Percentiles rank a stretch among this genome's conserved stretches.
Conservation (phyloP, 768 basidiomycete genomes). For the Mycena rebaudengoi region DNA sequence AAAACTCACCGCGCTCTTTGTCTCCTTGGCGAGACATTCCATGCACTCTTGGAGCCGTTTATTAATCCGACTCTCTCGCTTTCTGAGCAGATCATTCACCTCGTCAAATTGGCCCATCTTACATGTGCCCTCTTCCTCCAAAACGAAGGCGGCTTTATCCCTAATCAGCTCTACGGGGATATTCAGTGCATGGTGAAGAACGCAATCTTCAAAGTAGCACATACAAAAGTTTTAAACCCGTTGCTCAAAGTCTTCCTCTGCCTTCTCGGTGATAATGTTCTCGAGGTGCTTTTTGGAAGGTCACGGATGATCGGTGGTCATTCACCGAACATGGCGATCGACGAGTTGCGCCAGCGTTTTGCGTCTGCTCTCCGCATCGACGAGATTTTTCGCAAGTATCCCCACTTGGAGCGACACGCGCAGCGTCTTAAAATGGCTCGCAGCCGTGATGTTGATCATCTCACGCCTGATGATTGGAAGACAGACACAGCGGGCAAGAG, state of each 20-base stretch:
- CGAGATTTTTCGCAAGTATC: conserved; percentile 22
- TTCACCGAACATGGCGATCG: neutral
- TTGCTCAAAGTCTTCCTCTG: conserved; percentile 24
- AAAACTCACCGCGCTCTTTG: conserved; percentile 25
- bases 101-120: conserved; percentile 34
- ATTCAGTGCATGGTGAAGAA: conserved; percentile 37
- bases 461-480: conserved; percentile 32
- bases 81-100: conserved; percentile 34
- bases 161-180: conserved; percentile 40
- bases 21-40: conserved; percentile 36
- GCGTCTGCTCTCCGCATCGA: conserved; percentile 30
- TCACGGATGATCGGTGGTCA: conserved; percentile 18
- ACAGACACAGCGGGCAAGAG: no score
- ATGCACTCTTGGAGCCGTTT: conserved; percentile 35
- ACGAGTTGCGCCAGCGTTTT: conserved; percentile 20
- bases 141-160: conserved; percentile 33
- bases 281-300: conserved; percentile 39
- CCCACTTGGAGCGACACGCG: conserved; percentile 28
- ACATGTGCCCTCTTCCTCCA: conserved; percentile 29
- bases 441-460: conserved; percentile 33
- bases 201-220: conserved; percentile 21
- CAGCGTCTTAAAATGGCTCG: conserved; percentile 30
- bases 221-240: conserved; percentile 33
- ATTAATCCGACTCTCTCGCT: conserved; percentile 30
- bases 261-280: conserved; percentile 35